Evolutionary conservation across 495 filamentous ascomycete genomes (phyloP), one percentile per base, ranked within the genome.

Genomic region (Aspergillus indologenus): DNA sequence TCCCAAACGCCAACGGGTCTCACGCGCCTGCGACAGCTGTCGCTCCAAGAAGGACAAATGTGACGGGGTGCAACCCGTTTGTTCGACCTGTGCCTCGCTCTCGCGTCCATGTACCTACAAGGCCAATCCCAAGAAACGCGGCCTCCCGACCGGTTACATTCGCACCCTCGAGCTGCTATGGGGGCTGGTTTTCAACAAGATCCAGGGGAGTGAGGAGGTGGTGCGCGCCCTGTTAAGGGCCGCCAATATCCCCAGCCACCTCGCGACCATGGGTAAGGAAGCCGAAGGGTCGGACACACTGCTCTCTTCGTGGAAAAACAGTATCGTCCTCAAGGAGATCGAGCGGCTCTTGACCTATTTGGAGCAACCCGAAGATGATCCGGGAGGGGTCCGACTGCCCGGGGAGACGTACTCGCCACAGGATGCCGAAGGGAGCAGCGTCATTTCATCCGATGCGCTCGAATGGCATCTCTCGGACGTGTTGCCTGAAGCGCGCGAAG

Each of bases 61-160:
- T 62, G 86, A 89, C 58, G 86, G 86, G 0, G 70, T 71, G 14
- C 83, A 83, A 53, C 85, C 87, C 9, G 66, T 77, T 8, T 89
- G 87, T 62, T 81, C 78, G 23, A 86, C 85, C 3, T 91, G 87
- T 70, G 75, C 77, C 20, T 78, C 81, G 6, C 79, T 86, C 48
- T 79, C 74, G 17, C 75, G 85, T 14, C 68, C 76, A 4, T 91
- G 88, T 65, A 83, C 87, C 19, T 91, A 89, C 71, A 80, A 85
- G 44, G 76, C 82, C 48, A 85, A 81, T 53, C 83, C 87, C 3
- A 90, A 88, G 72, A 91, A 90, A 65, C 77, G 88, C 58, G 88
- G 76, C 29, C 66, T 79, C 19, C 76, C 75, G 12, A 77, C 75
- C 17, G 76, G 76, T 7, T 79, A 79, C 47, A 74, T 75, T 56